Evolutionary conservation across 2,329 filamentous ascomycete genomes (phyloP).

Genomic region (Knufia fluminis): DNA sequence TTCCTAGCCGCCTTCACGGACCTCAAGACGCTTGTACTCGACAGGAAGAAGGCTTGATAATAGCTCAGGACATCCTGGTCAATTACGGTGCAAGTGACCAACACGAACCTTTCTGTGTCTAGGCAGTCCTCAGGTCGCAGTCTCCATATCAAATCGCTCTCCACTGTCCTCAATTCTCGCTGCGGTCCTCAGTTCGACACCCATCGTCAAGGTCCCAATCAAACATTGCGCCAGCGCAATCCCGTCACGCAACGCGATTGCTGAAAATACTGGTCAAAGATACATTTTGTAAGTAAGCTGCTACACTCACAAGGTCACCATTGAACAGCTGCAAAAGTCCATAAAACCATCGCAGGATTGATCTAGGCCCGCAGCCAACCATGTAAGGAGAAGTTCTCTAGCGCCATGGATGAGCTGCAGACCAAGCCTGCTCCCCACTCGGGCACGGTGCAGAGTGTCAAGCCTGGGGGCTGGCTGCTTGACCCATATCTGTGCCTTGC

Average conservation of each 20-base stretch:
- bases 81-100: not conserved
- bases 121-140: not conserved
- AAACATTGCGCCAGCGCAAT: not conserved
- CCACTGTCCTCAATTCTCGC: not conserved
- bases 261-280: too few species aligned
- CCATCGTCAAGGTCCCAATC: not conserved
- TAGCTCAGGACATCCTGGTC: not conserved
- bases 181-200: not conserved
- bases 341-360: not conserved
- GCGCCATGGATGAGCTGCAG: not conserved
- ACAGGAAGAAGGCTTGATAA: not conserved
- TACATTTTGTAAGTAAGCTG: not conserved
- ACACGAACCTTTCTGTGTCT: not conserved
- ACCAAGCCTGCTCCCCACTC: not conserved
- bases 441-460: not conserved
- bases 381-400: not conserved
- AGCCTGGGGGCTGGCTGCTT: slow-evolving; percentile 1
- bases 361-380: not conserved
- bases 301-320: not conserved
- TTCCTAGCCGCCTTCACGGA: not conserved
- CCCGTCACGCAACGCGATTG: not conserved
- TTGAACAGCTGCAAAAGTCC: not conserved
- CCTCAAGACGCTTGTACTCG: not conserved
- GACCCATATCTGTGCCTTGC: slow-evolving; percentile 8
- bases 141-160: not conserved